These are phyloP conservation scores for Ramaria sp. DNA, from an alignment of 768 basidiomycete species.

Conservation along the genomic window DNA sequence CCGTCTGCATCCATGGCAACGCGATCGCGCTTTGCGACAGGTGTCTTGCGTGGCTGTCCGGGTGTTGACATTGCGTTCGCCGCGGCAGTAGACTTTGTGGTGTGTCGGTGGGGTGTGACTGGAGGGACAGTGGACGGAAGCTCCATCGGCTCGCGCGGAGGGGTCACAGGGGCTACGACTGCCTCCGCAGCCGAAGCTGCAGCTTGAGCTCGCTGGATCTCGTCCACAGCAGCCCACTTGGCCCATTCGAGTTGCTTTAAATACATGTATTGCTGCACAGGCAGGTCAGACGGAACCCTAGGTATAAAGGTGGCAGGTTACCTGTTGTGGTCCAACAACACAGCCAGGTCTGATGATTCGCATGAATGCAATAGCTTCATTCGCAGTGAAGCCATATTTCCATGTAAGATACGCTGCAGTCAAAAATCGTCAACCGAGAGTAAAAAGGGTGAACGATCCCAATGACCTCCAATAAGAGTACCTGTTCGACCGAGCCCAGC, in stretches of 20 bases:
- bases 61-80: slow-evolving; percentile 66
- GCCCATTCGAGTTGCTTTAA: slow-evolving; percentile 90
- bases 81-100: slow-evolving; percentile 57
- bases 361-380: slow-evolving; percentile 97
- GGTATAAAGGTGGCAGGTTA: slow-evolving; percentile 1
- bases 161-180: slow-evolving; percentile 65
- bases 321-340: slow-evolving; percentile 82
- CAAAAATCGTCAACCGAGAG: neutral
- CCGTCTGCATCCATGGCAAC: slow-evolving; percentile 56
- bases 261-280: slow-evolving; percentile 71
- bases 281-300: slow-evolving; percentile 2
- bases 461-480: slow-evolving; percentile 68
- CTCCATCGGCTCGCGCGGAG: slow-evolving; percentile 68
- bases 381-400: slow-evolving; percentile 96
- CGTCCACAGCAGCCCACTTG: slow-evolving; percentile 86
- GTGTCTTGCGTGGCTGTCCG: slow-evolving; percentile 83
- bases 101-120: slow-evolving; percentile 72
- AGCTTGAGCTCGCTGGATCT: slow-evolving; percentile 44
- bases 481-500: slow-evolving; percentile 95
- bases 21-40: slow-evolving; percentile 50
- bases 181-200: slow-evolving; percentile 24
- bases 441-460: slow-evolving; percentile 6
- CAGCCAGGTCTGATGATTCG: slow-evolving; percentile 91
- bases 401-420: slow-evolving; percentile 82
- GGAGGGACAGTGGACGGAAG: slow-evolving; percentile 39